Evolutionary conservation across 345 rosid species (phyloP).

Genomic region (Lumnitzera racemosa): DNA sequence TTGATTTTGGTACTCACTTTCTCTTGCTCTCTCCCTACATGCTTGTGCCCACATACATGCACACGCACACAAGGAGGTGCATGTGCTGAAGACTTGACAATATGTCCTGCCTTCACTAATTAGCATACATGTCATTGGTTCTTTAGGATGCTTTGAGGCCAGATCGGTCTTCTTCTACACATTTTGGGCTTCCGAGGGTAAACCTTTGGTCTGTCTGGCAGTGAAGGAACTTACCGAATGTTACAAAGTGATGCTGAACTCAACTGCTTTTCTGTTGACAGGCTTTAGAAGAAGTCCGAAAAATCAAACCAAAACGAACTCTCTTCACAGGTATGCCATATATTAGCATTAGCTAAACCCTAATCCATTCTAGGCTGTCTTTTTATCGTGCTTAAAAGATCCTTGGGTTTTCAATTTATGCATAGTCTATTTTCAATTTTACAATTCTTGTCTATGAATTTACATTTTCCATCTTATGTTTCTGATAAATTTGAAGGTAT

Average conservation of each 20-base stretch:
- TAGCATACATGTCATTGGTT: slow-evolving; percentile 2
- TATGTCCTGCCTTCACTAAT: no score
- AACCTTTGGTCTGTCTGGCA: not conserved
- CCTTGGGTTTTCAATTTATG: no score
- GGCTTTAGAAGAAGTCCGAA: slow-evolving; percentile 82
- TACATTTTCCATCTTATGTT: not conserved
- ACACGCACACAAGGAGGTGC: no score
- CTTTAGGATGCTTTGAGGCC: slow-evolving; percentile 82
- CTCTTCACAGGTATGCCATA: slow-evolving; percentile 65
- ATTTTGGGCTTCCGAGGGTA: slow-evolving; percentile 95
- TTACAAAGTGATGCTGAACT: not conserved
- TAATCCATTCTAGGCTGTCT: not conserved
- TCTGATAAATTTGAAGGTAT: slow-evolving; percentile 35
- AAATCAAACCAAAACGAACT: slow-evolving; percentile 75
- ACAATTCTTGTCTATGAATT: no score
- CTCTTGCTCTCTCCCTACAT: not conserved
- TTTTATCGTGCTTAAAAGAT: no score
- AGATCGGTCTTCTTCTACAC: slow-evolving; percentile 81
- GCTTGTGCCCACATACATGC: not conserved
- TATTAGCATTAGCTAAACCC: not conserved
- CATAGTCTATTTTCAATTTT: no score
- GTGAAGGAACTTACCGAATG: not conserved
- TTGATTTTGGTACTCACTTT: slow-evolving; percentile 48
- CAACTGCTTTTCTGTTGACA: slow-evolving; percentile 12
- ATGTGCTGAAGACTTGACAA: no score